A percentile compares a stretch with the other conserved stretches of the same genome.
These are phyloP conservation scores for Hypoxylon sp. DNA, from an alignment of 2,329 filamentous ascomycete genomes.

Conservation along the genomic window DNA sequence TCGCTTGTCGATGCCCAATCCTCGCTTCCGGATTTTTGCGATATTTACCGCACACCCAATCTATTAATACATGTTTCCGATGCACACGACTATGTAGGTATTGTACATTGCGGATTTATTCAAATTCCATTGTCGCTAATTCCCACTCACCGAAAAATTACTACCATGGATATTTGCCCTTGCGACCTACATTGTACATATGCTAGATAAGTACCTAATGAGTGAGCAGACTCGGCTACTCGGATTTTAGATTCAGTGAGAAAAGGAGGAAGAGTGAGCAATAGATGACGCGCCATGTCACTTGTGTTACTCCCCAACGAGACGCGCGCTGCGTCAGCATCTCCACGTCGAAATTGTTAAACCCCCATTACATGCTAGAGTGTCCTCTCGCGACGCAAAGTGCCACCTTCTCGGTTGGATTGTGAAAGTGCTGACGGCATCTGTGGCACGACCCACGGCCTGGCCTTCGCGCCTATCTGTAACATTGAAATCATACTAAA, in stretches of 20 bases:
- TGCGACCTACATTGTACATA: constrained; percentile 1
- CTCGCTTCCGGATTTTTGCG: constrained; percentile 39
- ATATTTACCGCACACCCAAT: constrained; percentile 31
- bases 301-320: constrained; percentile 23
- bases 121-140: constrained; percentile 6
- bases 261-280: constrained; percentile 4
- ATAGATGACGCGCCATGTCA: constrained; percentile 30
- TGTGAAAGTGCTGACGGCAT: constrained; percentile 38
- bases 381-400: constrained; percentile 7
- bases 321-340: constrained; percentile 33
- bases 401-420: constrained; percentile 18
- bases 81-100: constrained; percentile 4
- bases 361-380: constrained; percentile 8
- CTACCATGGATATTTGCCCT: background rate
- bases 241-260: constrained; percentile 22
- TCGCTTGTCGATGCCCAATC: constrained; percentile 44
- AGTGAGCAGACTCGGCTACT: constrained; percentile 20
- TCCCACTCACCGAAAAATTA: constrained; percentile 21
- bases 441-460: constrained; percentile 25
- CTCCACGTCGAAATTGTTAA: constrained; percentile 11
- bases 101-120: constrained; percentile 17
- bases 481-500: constrained; percentile 18
- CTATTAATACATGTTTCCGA: constrained; percentile 30
- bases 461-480: constrained; percentile 25
- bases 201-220: constrained; percentile 6